A percentile compares a stretch with the other conserved stretches of the same genome.
Evolutionary conservation across 2,329 filamentous ascomycete genomes (phyloP).

Genomic region (Clonostachys chloroleuca): DNA sequence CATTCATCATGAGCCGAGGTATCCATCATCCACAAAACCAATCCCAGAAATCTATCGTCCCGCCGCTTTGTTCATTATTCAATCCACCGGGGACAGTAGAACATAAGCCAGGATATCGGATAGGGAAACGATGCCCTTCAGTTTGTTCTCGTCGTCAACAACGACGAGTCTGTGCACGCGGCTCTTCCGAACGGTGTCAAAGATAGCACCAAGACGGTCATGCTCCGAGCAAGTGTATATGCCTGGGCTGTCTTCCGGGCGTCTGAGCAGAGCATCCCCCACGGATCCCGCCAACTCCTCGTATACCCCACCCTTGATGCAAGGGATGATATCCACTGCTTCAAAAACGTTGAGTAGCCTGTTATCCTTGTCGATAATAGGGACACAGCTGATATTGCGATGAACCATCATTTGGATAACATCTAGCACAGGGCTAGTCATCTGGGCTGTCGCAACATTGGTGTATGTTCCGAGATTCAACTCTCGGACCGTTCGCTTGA

Average conservation of each 20-base stretch:
- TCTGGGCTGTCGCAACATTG: slow-evolving; percentile 75
- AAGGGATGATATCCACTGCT: slow-evolving; percentile 91
- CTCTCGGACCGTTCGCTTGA: slow-evolving; percentile 83
- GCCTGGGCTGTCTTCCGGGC: slow-evolving; percentile 86
- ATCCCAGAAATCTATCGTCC: no score
- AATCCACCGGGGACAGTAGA: slow-evolving; percentile 65
- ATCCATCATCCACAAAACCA: no score
- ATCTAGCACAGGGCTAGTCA: slow-evolving; percentile 89
- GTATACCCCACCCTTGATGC: slow-evolving; percentile 90
- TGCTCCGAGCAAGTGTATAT: slow-evolving; percentile 95
- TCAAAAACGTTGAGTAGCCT: slow-evolving; percentile 94
- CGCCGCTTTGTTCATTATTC: no score
- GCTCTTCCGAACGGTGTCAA: slow-evolving; percentile 93
- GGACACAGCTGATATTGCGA: slow-evolving; percentile 90
- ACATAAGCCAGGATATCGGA: slow-evolving; percentile 97
- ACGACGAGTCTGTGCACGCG: slow-evolving; percentile 90
- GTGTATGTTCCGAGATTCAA: slow-evolving; percentile 82
- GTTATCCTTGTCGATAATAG: slow-evolving; percentile 76
- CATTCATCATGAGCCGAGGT: neutral
- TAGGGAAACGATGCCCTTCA: slow-evolving; percentile 86
- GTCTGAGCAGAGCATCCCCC: slow-evolving; percentile 82
- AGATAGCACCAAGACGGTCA: slow-evolving; percentile 91
- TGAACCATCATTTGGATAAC: slow-evolving; percentile 92
- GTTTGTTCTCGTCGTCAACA: slow-evolving; percentile 81
- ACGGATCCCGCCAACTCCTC: slow-evolving; percentile 84